phyloP scores from a whole-genome alignment of 2,329 filamentous ascomycete genomes.

The Triangularia setosa region DNA sequence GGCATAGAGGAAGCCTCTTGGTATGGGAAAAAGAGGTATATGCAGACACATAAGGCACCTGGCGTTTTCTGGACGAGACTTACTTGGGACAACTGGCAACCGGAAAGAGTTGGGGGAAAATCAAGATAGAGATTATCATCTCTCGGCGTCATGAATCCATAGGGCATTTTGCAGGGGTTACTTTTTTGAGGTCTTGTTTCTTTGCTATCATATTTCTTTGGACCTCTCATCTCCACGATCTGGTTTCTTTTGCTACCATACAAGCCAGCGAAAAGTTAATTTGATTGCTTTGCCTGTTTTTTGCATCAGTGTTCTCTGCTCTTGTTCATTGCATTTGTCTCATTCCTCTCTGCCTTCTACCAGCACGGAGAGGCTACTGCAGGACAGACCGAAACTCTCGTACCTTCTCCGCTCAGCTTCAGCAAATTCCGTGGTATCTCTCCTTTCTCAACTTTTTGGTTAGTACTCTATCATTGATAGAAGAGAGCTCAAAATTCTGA shows the following conservation, averaged over 20 bases:
- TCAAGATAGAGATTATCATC: slow-evolving; percentile 9
- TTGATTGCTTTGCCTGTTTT: neutral
- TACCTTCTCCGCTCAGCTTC: no score
- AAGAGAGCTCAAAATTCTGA: no score
- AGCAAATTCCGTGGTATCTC: no score
- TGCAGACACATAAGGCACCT: neutral
- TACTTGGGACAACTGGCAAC: slow-evolving; percentile 1
- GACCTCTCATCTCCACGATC: neutral
- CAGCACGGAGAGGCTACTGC: neutral
- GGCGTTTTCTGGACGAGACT: slow-evolving; percentile 9
- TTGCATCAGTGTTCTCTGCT: neutral
- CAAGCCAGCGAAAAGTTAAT: neutral
- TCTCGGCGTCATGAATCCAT: slow-evolving; percentile 8
- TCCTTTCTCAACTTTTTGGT: neutral
- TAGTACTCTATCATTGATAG: no score
- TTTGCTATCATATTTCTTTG: neutral
- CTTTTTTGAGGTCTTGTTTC: neutral
- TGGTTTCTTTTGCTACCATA: neutral
- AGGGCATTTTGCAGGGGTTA: neutral
- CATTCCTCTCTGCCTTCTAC: neutral
- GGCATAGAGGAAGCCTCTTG: slow-evolving; percentile 12
- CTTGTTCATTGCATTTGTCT: neutral
- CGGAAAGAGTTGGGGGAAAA: slow-evolving; percentile 7
- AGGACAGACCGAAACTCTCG: neutral
- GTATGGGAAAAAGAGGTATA: slow-evolving; percentile 1